Evolutionary conservation across 2,329 filamentous ascomycete species (phyloP), one percentile per base, ranked within the genome.

Genomic region (Trichoderma koningii): DNA sequence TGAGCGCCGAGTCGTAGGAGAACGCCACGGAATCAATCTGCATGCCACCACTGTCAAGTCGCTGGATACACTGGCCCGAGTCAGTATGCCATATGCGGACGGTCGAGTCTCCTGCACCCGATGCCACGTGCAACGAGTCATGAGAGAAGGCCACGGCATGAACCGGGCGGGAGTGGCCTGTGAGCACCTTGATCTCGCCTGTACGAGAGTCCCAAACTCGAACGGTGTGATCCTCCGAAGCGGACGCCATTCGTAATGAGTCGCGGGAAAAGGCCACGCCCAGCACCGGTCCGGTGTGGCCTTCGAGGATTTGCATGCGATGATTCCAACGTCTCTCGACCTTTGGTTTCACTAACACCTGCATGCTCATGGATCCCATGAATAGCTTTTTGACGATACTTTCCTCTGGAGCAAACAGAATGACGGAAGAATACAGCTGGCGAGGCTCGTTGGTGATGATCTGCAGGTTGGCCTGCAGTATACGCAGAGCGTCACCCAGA

Each of bases 221-320:
- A 15, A 66, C 7, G 9, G n/a, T 42, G 7, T 17, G 1, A 44
- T 53, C 34, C 1, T 2, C 0, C 15, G 52, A 55, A 2, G 38
- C 64, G 2, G 44, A 63, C 38, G 59, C 57, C 3, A 66, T 10
- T 17, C 57, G 17, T 5, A 34, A 14, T 14, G 51, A 52, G 21
- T 66, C 44, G 19, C 45, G 59, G 1, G 64, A 66, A 44, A 66
- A 66, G 17, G 53, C 51, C 9, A 59, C 45, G 2, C 26, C 52
- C 14, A 12, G 17, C 30, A 63, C 42, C 3, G 1, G 0, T 1
- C 6, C 9, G n/a, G 0, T 12, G 21, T 42, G 51, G 7, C 42
- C 51, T 17, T 50, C 42, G 12, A 56, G 21, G 3, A 17, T 52
- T n/a, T 53, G 17, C 2, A 56, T 19, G 1, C 53, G 30, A 14